These are phyloP conservation scores for Pecoramyces ruminantium DNA, from an alignment of 192 early-diverging fungal species.

Conservation along the genomic window DNA sequence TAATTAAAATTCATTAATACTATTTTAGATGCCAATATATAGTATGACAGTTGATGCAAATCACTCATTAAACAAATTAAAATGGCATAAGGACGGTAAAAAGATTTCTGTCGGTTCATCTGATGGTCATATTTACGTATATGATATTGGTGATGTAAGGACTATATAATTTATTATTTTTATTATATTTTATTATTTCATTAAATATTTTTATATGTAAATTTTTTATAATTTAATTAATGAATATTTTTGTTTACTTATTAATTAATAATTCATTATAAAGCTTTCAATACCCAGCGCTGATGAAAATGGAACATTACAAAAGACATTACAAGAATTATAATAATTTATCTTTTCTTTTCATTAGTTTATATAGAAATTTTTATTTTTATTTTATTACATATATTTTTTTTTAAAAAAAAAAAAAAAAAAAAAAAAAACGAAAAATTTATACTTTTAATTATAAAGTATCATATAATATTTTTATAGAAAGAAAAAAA, in stretches of 20 bases:
- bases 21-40: slow-evolving; percentile 13
- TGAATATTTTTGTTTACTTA: too few species aligned
- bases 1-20: too few species aligned
- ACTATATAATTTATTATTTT: too few species aligned
- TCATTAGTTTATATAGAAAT: neutral
- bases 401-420: neutral
- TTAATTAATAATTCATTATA: neutral
- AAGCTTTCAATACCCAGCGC: neutral
- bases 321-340: neutral
- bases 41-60: slow-evolving; percentile 20
- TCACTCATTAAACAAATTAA: slow-evolving; percentile 79
- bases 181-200: too few species aligned
- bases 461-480: too few species aligned
- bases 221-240: too few species aligned
- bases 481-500: too few species aligned
- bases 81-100: slow-evolving; percentile 81
- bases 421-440: too few species aligned
- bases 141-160: slow-evolving; percentile 80
- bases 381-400: neutral
- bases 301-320: neutral
- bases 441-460: too few species aligned
- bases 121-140: slow-evolving; percentile 71
- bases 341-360: neutral
- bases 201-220: too few species aligned
- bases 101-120: slow-evolving; percentile 61